Percentiles rank a stretch among this genome's conserved stretches.
These are phyloP conservation scores for Candida labiduridarum DNA, from an alignment of 1,139 yeast species.

Conservation along the genomic window DNA sequence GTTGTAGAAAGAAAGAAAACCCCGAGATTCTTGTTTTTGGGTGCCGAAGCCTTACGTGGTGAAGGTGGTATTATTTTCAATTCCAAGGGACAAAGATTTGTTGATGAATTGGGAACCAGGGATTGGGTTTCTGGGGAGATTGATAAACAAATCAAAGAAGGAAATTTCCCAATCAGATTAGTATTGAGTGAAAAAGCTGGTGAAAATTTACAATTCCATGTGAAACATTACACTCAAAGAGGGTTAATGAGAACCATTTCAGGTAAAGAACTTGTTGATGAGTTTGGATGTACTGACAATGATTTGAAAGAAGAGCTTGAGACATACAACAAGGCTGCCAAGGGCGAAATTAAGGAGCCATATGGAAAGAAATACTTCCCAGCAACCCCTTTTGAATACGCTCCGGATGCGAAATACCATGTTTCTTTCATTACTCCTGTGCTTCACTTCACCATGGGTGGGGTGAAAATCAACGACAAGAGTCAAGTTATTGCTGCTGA, in stretches of 20 bases:
- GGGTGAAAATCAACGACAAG: conserved; percentile 64
- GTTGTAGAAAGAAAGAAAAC: conserved; percentile 39
- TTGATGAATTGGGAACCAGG: conserved; percentile 70
- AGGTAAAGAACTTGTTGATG: conserved; percentile 51
- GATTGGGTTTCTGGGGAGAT: conserved; percentile 68
- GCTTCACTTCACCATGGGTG: conserved; percentile 87
- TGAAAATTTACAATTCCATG: conserved; percentile 52
- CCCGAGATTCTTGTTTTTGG: conserved; percentile 63
- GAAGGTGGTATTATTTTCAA: conserved; percentile 74
- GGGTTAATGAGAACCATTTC: conserved; percentile 59
- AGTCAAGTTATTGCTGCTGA: conserved; percentile 55
- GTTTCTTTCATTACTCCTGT: conserved; percentile 71
- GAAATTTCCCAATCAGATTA: conserved; percentile 55
- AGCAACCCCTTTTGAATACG: conserved; percentile 46
- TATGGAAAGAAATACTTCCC: conserved; percentile 56
- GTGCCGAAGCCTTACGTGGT: conserved; percentile 80
- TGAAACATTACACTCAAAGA: conserved; percentile 67
- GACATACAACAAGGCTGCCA: conserved; percentile 50
- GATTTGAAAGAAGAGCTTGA: conserved; percentile 40
- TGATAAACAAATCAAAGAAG: conserved; percentile 46
- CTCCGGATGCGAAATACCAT: conserved; percentile 35
- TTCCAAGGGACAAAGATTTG: conserved; percentile 65
- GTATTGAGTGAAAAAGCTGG: conserved; percentile 49
- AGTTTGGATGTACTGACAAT: conserved; percentile 33
- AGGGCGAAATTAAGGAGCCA: conserved; percentile 43